These are phyloP conservation scores for Wickerhamomyces kurtzmanii DNA, from an alignment of 805 yeast species.

Conservation along the genomic window DNA sequence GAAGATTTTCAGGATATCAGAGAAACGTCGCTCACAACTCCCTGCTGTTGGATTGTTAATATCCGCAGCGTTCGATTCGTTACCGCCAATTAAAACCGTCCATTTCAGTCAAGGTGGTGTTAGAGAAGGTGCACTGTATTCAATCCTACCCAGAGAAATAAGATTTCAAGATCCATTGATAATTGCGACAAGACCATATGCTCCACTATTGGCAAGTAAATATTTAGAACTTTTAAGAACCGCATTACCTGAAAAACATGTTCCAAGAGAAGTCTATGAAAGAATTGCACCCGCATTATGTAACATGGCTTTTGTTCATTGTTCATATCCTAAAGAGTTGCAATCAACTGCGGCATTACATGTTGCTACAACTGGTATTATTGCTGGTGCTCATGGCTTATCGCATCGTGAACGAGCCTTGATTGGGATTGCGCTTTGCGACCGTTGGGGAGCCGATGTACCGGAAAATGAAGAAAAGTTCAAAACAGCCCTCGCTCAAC, in stretches of 20 bases:
- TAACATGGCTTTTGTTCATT: conserved; percentile 67
- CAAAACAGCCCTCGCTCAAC: conserved; percentile 34
- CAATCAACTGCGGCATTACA: conserved; percentile 69
- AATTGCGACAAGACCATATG: conserved; percentile 63
- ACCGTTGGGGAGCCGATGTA: conserved; percentile 76
- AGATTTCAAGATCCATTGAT: conserved; percentile 60
- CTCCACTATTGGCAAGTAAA: conserved; percentile 51
- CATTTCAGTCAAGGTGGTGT: conserved; percentile 73
- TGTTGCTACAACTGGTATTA: conserved; percentile 64
- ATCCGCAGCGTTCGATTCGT: conserved; percentile 50
- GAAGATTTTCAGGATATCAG: conserved; percentile 54
- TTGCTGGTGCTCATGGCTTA: conserved; percentile 69
- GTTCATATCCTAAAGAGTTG: conserved; percentile 66
- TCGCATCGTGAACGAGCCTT: conserved; percentile 65
- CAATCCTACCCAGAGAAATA: conserved; percentile 45
- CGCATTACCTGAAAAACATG: conserved; percentile 46
- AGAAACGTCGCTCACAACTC: conserved; percentile 52
- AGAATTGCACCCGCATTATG: conserved; percentile 65
- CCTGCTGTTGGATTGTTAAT: conserved; percentile 62
- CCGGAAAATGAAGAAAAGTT: conserved; percentile 43
- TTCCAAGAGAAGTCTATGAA: conserved; percentile 47
- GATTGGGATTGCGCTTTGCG: conserved; percentile 65
- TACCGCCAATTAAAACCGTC: conserved; percentile 51
- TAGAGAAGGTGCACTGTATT: conserved; percentile 64
- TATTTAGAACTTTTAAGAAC: conserved; percentile 43